Base-by-base conservation (phyloP, 1,284 basidiomycete species). In the Grifola frondosa region DNA sequence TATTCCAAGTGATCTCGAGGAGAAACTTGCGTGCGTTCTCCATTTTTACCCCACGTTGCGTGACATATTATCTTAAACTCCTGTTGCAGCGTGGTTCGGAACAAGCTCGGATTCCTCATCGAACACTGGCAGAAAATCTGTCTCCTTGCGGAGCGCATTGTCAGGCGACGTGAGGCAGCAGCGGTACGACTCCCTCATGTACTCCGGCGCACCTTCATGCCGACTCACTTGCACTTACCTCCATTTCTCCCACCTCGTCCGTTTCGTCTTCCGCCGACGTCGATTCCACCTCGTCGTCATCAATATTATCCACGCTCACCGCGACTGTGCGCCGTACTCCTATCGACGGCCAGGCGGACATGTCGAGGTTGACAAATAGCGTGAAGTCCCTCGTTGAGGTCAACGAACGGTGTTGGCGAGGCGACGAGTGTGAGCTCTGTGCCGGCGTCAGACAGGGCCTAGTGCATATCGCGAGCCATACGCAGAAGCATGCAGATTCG, bases 71-170 rank as follows among this genome's bases (percentile, higher is more conserved):
- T 45, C 23, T 21, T 5, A 38, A 3, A 32, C 36, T 37, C 6
- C 30, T 26, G 1, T 15, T 36, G 29, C 53, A 91, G 88, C 29
- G 68, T 78, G 28, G 76, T 95, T 13, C 81, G 88, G 22, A 73
- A 74, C 32, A 86, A 83, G 61, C 68, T 97, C 17, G 78, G 73
- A 30, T 71, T 78, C 5, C 68, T 96, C 32, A 87, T 97, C 43
- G 90, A 94, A 50, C 84, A 92, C 60, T 93, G 91, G 87, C 91
- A 93, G 58, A 82, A 89, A 56, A 87, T 97, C 60, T 89, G 86
- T 60, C 69, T 89, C 41, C 75, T 93, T 30, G 78, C 85, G 7
- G 93, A 97, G 68, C 82, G 91, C 50, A 80, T 91, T 52, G 78
- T 93, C 40, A 88, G 85, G 67, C 81, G 92, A 67, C 78, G 88